These are phyloP conservation scores for Scutellaria minor DNA, from an alignment of 257 asterid genomes.

Conservation along the genomic window DNA sequence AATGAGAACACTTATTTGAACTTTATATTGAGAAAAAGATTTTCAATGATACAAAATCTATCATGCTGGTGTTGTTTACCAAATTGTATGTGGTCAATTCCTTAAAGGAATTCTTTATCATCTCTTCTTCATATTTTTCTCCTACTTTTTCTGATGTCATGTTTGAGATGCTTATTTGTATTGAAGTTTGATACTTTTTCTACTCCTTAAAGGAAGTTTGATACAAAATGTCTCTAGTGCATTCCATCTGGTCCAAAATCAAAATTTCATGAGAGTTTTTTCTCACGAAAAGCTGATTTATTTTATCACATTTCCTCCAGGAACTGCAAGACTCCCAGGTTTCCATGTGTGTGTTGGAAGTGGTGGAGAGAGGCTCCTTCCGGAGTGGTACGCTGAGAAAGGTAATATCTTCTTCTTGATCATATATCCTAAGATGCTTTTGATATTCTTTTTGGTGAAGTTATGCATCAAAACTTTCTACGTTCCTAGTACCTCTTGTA, in stretches of 20 bases:
- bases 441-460: conserved; percentile 1
- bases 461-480: not conserved
- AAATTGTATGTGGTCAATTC: not conserved
- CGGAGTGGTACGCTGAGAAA: conserved; percentile 90
- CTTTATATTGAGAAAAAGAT: not conserved
- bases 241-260: conserved; percentile 4
- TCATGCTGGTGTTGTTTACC: not conserved
- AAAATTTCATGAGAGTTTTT: not conserved
- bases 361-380: conserved; percentile 91
- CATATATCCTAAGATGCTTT: not conserved
- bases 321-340: conserved; percentile 89
- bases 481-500: not conserved
- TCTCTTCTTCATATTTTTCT: not conserved
- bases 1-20: not conserved
- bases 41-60: not conserved
- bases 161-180: conserved; percentile 7
- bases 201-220: not conserved
- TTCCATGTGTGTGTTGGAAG: conserved; percentile 90
- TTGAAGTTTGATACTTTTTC: not conserved
- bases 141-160: not conserved
- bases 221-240: not conserved
- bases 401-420: conserved; percentile 45
- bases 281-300: not conserved
- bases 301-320: conserved; percentile 41
- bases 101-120: not conserved